phyloP scores from a whole-genome alignment of 805 yeast species.

The Saccharomyces paradoxus region DNA sequence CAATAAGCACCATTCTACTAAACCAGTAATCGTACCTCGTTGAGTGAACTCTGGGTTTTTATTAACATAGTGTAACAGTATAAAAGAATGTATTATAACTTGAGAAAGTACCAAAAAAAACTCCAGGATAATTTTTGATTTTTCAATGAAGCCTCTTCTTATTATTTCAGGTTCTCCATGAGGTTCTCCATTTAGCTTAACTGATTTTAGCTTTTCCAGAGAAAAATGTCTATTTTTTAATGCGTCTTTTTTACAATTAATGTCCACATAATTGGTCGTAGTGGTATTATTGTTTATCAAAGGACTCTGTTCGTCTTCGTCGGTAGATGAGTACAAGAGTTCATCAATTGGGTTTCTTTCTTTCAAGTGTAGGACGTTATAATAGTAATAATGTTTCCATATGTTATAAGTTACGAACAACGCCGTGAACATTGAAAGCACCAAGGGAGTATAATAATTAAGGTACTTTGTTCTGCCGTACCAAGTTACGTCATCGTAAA shows the following conservation, averaged over 20 bases:
- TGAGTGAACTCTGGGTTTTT: conserved; percentile 14
- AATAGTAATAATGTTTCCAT: conserved; percentile 14
- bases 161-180: conserved; percentile 46
- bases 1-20: conserved; percentile 29
- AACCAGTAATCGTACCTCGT: conserved; percentile 11
- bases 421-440: conserved; percentile 5
- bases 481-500: conserved; percentile 50
- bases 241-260: conserved; percentile 2
- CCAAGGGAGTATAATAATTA: conserved; percentile 27
- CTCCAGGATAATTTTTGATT: conserved; percentile 45
- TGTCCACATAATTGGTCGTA: conserved; percentile 5
- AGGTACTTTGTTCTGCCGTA: conserved; percentile 41
- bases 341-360: conserved; percentile 16
- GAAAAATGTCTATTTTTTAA: conserved; percentile 59
- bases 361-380: conserved; percentile 11
- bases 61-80: conserved; percentile 17
- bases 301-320: conserved; percentile 1
- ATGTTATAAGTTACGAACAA: conserved; percentile 12
- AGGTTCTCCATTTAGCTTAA: conserved; percentile 52
- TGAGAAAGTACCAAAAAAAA: conserved; percentile 38
- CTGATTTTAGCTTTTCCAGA: conserved; percentile 44
- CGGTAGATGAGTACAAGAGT: conserved; percentile 4
- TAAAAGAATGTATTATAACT: conserved; percentile 30
- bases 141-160: conserved; percentile 44
- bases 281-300: neutral